Percentiles rank a stretch among this genome's conserved stretches.
phyloP scores from a whole-genome alignment of 768 basidiomycete genomes.

The Xerocomellus dryophilus region DNA sequence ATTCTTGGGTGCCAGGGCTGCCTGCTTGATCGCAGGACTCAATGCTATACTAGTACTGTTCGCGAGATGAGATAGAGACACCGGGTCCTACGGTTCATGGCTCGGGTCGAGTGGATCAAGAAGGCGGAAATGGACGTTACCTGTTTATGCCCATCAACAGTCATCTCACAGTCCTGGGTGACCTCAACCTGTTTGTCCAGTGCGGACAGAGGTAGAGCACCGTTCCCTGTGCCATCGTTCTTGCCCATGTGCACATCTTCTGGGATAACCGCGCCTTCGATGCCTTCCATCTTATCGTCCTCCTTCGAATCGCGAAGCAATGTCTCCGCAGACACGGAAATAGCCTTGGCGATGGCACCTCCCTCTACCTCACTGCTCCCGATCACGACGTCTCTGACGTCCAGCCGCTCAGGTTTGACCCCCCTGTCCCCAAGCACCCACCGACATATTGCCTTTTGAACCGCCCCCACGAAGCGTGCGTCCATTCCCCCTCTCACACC shows the following conservation, averaged over 20 bases:
- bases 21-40: conserved; percentile 15
- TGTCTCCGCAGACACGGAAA: not conserved
- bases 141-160: conserved; percentile 18
- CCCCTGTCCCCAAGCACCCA: conserved; percentile 27
- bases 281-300: conserved; percentile 20
- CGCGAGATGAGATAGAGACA: not conserved
- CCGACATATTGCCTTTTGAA: conserved; percentile 30
- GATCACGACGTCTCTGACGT: not conserved
- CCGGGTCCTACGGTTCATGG: conserved; percentile 5
- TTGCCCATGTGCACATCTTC: not conserved
- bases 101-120: not conserved
- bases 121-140: conserved; percentile 12
- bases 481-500: conserved; percentile 39
- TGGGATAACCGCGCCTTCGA: conserved; percentile 3
- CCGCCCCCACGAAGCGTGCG: conserved; percentile 36
- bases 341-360: not conserved
- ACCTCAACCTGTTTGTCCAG: conserved; percentile 2
- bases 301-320: not conserved
- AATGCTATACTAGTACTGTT: not conserved
- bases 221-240: not conserved
- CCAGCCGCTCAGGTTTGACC: conserved; percentile 10
- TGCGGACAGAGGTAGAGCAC: not conserved
- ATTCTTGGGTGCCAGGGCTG: conserved; percentile 16
- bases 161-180: conserved; percentile 12
- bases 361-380: not conserved